Conservation (phyloP, 306 rosid species). For the Citrullus amarus region DNA sequence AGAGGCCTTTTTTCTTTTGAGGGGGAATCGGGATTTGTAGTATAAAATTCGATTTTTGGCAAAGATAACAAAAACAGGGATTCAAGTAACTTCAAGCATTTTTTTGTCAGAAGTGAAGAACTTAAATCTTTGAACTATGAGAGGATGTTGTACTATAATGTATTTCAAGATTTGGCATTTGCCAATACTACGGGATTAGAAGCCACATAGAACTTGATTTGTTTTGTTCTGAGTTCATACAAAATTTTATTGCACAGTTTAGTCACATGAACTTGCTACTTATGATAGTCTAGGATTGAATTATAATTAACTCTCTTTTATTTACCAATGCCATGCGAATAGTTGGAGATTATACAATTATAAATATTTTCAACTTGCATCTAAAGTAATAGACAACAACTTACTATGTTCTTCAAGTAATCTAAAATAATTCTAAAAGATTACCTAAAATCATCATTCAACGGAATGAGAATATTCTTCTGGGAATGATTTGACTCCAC, state of each 20-base stretch:
- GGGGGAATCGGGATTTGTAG: too few species aligned
- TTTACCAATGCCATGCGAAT: not conserved
- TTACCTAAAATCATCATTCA: constrained; percentile 66
- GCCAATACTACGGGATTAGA: not conserved
- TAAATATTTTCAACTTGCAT: not conserved
- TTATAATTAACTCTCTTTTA: not conserved
- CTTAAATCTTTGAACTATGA: not conserved
- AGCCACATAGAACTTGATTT: not conserved
- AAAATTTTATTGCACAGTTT: not conserved
- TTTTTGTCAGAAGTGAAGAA: not conserved
- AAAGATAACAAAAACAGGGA: not conserved
- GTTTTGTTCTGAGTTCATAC: not conserved
- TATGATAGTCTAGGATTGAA: not conserved
- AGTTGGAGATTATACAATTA: not conserved
- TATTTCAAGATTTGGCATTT: not conserved
- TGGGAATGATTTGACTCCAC: constrained; percentile 29
- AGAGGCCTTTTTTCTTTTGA: not conserved
- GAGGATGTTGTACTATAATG: not conserved
- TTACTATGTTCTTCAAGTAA: not conserved
- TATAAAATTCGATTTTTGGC: not conserved
- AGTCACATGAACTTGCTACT: not conserved
- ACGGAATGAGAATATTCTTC: constrained; percentile 55
- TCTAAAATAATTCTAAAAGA: not conserved
- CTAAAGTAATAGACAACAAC: not conserved
- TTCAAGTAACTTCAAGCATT: not conserved